Conservation (phyloP, 2,329 filamentous ascomycete genomes). For the Fusarium pseudoanthophilum region DNA sequence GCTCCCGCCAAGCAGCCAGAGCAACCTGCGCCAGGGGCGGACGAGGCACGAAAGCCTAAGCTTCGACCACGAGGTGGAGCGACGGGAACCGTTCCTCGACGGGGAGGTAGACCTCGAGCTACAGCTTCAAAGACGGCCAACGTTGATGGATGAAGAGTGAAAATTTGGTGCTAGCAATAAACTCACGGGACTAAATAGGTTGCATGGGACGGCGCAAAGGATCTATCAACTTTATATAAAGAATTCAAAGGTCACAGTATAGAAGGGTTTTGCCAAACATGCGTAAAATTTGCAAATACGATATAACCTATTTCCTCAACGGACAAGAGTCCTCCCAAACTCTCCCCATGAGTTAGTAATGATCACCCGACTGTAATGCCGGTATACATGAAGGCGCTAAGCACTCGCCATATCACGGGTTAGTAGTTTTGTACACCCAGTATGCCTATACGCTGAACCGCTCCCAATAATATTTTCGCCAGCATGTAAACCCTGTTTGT, state of each 20-base stretch:
- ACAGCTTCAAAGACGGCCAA: conserved; percentile 36
- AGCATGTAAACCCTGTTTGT: conserved; percentile 31
- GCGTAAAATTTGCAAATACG: conserved; percentile 37
- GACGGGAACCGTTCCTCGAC: conserved; percentile 38
- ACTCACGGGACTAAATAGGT: conserved; percentile 3
- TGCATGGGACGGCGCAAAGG: conserved; percentile 42
- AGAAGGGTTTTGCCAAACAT: conserved; percentile 26
- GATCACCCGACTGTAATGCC: conserved; percentile 31
- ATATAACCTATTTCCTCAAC: conserved; percentile 32
- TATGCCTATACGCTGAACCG: conserved; percentile 20
- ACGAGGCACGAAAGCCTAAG: conserved; percentile 46
- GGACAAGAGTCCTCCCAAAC: conserved; percentile 31
- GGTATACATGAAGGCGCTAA: conserved; percentile 30
- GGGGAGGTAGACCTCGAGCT: conserved; percentile 45
- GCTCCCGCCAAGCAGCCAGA: conserved; percentile 29
- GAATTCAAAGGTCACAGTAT: neutral
- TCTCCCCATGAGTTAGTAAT: conserved; percentile 26
- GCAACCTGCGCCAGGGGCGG: conserved; percentile 29
- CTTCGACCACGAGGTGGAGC: conserved; percentile 43
- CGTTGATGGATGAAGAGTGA: conserved; percentile 2
- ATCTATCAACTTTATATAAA: conserved; percentile 9
- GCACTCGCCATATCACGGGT: conserved; percentile 31
- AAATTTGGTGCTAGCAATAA: neutral
- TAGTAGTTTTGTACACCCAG: conserved; percentile 40
- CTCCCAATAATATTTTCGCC: conserved; percentile 38